These are phyloP conservation scores for Botrytis tulipae DNA, from an alignment of 2,329 filamentous ascomycete species.

Conservation along the genomic window DNA sequence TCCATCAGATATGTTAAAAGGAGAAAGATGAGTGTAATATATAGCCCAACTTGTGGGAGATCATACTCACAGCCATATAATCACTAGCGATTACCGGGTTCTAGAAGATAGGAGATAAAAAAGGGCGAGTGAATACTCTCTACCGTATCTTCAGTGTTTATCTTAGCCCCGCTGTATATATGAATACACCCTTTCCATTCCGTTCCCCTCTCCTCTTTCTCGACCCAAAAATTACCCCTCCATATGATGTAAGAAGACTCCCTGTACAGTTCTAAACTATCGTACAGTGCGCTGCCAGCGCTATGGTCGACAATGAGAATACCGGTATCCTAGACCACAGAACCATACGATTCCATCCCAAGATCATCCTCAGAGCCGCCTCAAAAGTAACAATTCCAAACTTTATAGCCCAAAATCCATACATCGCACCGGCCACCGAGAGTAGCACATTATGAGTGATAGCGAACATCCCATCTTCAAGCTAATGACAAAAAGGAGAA, in stretches of 20 bases:
- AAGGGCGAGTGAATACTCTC: not conserved
- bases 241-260: not conserved
- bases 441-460: not conserved
- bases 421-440: not conserved
- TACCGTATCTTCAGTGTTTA: not conserved
- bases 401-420: not conserved
- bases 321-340: not conserved
- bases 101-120: not conserved
- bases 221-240: not conserved
- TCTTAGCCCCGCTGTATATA: not conserved
- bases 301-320: too few relatives aligned
- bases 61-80: not conserved
- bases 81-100: not conserved
- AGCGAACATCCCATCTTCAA: not conserved
- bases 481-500: not conserved
- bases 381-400: not conserved
- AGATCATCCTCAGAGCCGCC: not conserved
- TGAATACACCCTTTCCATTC: not conserved
- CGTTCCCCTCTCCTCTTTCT: not conserved
- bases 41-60: not conserved
- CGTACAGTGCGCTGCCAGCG: too few relatives aligned
- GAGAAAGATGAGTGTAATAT: not conserved
- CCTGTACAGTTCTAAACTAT: accelerated
- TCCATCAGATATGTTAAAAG: too few relatives aligned
- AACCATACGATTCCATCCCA: not conserved